Base-by-base conservation (phyloP, 1,139 yeast genomes). In the Candida frijolesensis region DNA sequence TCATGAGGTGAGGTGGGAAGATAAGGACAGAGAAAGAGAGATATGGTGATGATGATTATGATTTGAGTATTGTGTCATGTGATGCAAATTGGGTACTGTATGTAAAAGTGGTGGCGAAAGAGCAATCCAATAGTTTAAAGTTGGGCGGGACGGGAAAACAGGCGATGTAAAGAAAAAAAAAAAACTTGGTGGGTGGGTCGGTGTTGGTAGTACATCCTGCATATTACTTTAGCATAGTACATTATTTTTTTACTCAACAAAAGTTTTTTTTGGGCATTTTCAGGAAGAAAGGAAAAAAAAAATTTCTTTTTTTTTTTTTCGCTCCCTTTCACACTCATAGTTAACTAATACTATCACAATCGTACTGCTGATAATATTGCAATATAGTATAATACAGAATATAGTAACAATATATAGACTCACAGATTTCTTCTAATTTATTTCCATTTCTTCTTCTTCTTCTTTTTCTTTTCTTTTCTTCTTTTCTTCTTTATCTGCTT, bases 261-360 rank as follows among this genome's bases (percentile, higher is more conserved):
- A 37, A 37, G 40, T 37, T 37, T 37, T 37, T 37, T 37, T 37
- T 37, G 40, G 40, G 40, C 27, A 3, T 18, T 37, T 16, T 12
- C 11, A 11, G 10, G 27, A n/a, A 19, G 14, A 11, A 32, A 32
- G 11, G 15, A 11, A 32, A 32, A 32, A 16, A n/a, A 37, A 37
- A 37, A 18, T 37, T 37, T 37, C 40, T 37, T 37, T 18, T 37
- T 37, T 12, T 9, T 16, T 9, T 37, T 34, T 5, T 14, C 7
- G 16, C 12, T 8, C 16, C 18, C 38, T 16, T 16, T 34, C 16
- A 19, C 22, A 19, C 22, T 15, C 38, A 34, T 33, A 16, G 14
- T 14, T 34, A 14, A 16, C 18, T 7, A 30, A 3, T 30, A 10
- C 14, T 30, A 4, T 10, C 34, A 4, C 29, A 25, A 6, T 25